Conservation (phyloP, 2,329 filamentous ascomycete species). For the Alternaria viburni region DNA sequence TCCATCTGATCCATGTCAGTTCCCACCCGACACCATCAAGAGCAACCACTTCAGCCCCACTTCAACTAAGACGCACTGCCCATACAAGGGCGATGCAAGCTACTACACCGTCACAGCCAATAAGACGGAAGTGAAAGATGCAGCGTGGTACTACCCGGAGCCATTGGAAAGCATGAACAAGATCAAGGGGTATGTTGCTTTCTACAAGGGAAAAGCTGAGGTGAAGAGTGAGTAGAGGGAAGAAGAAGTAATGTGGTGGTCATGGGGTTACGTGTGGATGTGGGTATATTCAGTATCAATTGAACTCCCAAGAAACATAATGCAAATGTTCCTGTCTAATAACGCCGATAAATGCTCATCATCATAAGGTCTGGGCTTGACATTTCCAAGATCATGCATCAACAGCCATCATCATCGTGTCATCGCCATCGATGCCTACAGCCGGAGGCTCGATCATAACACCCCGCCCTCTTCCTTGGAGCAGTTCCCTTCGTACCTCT, state of each 20-base stretch:
- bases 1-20: slow-evolving; percentile 14
- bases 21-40: slow-evolving; percentile 53
- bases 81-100: slow-evolving; percentile 64
- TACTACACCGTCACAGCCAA: slow-evolving; percentile 63
- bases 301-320: not conserved
- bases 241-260: not conserved
- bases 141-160: slow-evolving; percentile 65
- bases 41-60: slow-evolving; percentile 55
- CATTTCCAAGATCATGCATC: slow-evolving; percentile 2
- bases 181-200: slow-evolving; percentile 64
- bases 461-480: slow-evolving; percentile 86
- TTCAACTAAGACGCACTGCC: slow-evolving; percentile 57
- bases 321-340: slow-evolving; percentile 3
- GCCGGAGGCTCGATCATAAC: slow-evolving; percentile 68
- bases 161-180: slow-evolving; percentile 57
- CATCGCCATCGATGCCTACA: slow-evolving; percentile 74
- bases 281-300: slow-evolving; percentile 3
- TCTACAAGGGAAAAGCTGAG: slow-evolving; percentile 57
- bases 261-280: not conserved
- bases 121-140: slow-evolving; percentile 58
- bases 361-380: not conserved
- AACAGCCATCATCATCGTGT: slow-evolving; percentile 78
- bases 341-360: slow-evolving; percentile 17
- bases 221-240: slow-evolving; percentile 15
- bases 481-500: slow-evolving; percentile 84